Base-by-base conservation (phyloP, 352 stramenopile species). In the Nothophytophthora sp. region DNA sequence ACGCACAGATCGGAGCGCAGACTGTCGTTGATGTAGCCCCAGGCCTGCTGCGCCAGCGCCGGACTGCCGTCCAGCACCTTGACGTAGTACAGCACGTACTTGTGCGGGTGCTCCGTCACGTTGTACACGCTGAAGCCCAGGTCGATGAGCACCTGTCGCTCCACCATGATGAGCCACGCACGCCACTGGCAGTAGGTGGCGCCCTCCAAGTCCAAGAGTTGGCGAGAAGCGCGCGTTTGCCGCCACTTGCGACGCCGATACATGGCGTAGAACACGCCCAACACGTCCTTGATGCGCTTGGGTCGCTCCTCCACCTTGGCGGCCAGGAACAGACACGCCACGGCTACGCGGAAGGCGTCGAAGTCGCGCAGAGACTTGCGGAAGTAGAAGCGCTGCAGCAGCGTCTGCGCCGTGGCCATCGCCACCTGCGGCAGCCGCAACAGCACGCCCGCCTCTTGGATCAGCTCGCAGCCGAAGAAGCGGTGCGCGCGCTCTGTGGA, bases 81-180 rank as follows among this genome's bases (percentile, higher is more conserved):
- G 54, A 97, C 65, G 56, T 97, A 97, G 67, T 97, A 97, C 37
- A 97, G 52, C 46, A 97, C 90, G 57, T 92, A 97, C 76, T 97
- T 96, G 78, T 97, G 91, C 38, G 90, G 87, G 55, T 97, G 91
- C 56, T 97, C 87, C 52, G 87, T 92, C 57, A 96, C 86, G 43
- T 81, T 93, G 68, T 98, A 97, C 46, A 98, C 68, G 36, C 84
- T 92, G 50, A 98, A 98, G 44, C 91, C 91, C n/a, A 97, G 56
- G 35, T 97, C 87, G 42, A 96, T 97, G 30, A 98, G 85, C 33
- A 98, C 65, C 53, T 96, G 81, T 10, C 87, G 66, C 66, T 98
- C 91, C 13, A 96, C 75, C 50, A 87, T 83, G 28, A 97, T 65
- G 37, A 98, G 75, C 73, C 87, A 93, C 51, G 89, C 81, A 34